Base-by-base conservation (phyloP, 306 rosid genomes). In the Hippophae rhamnoides region DNA sequence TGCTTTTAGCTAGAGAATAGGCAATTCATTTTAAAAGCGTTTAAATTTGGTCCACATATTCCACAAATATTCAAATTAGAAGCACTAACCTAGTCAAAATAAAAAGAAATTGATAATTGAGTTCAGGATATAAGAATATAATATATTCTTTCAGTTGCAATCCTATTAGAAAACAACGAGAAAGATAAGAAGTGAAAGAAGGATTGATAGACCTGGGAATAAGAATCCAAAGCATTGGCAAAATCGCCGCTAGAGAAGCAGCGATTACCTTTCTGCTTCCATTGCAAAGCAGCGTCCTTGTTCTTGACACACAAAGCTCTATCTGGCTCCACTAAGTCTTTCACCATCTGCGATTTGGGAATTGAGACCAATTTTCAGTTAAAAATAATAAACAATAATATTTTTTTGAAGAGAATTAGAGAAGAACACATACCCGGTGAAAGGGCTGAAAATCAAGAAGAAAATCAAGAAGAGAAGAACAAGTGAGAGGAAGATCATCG, bases 241-340 rank as follows among this genome's bases (percentile, higher is more conserved):
- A 70, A 84, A 72, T 89, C 82, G 62, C 74, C 69, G 7, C 31
- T 63, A 10, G 60, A 70, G 77, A 89, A 84, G 76, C 78, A 78
- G 23, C 56, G 77, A 41, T 86, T 89, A 1, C 95, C 95, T 61
- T 78, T 84, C 53, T 72, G 72, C 78, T 89, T 89, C 71, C 61
- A 71, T 53, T 82, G 77, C 76, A 82, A 55, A 13, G 95, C 86
- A 23, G 60, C 79, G 56, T 83, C 90, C 60, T 80, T 70, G 55
- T 47, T 78, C 88, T 89, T 89, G 1, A 84, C 88, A 53, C 95
- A 89, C 11, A 89, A 76, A 71, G 64, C 83, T 50, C 66, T 69
- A 62, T 66, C 76, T 0, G 86, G 76, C 47, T 76, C 83, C 10
- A 84, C 78, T 58, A 89, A 66, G 69, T 86, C 78, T 51, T 68